Evolutionary conservation across 306 rosid genomes (phyloP).

Genomic region (Ziziphus jujuba): DNA sequence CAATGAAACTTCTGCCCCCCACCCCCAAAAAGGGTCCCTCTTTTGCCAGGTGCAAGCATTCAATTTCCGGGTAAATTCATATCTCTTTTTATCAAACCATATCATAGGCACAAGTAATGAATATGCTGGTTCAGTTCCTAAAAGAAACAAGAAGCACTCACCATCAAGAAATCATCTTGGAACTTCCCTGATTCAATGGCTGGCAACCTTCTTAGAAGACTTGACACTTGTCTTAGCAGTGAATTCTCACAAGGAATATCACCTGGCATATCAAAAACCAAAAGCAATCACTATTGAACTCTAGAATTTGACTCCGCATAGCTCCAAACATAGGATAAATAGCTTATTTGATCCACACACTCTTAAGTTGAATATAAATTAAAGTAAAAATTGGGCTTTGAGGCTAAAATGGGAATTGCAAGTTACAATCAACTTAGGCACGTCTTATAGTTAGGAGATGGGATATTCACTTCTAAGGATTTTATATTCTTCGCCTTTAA

Average conservation of each 20-base stretch:
- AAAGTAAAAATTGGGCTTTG: too few relatives aligned
- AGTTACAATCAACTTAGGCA: too few relatives aligned
- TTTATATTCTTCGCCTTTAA: too few relatives aligned
- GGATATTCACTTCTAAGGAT: too few relatives aligned
- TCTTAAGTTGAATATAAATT: too few relatives aligned
- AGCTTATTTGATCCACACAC: too few relatives aligned
- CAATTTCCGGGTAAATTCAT: neutral
- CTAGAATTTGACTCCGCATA: conserved; percentile 9
- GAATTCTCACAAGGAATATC: conserved; percentile 86
- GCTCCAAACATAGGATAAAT: neutral
- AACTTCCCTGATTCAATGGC: conserved; percentile 87
- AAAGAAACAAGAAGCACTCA: conserved; percentile 38
- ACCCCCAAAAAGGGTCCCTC: too few relatives aligned
- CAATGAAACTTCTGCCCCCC: too few relatives aligned
- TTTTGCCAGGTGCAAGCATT: too few relatives aligned
- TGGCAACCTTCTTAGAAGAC: conserved; percentile 89
- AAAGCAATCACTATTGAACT: conserved; percentile 5
- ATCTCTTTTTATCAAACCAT: neutral
- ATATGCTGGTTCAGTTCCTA: conserved; percentile 15
- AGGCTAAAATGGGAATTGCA: too few relatives aligned
- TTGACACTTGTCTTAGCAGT: conserved; percentile 85
- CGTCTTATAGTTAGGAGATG: too few relatives aligned
- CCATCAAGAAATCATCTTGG: conserved; percentile 95
- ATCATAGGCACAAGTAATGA: neutral
- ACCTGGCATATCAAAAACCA: conserved; percentile 42